Percentiles rank a stretch among this genome's conserved stretches.
These are phyloP conservation scores for Colletotrichum sansevieriae DNA, from an alignment of 2,329 filamentous ascomycete species.

Conservation along the genomic window DNA sequence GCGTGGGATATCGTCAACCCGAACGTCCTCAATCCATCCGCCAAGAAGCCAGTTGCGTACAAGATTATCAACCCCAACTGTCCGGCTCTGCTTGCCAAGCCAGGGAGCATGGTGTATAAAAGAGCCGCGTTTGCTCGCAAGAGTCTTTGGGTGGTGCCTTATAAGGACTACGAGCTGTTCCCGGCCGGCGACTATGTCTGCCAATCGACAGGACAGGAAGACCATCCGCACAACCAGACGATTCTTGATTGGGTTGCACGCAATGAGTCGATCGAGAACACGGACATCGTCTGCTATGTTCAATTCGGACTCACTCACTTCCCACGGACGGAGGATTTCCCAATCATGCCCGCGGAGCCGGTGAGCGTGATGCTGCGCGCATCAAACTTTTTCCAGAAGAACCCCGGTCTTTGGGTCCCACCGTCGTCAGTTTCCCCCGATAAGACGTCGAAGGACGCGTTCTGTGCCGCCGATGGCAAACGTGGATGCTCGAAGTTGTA, in stretches of 20 bases:
- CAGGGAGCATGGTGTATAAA: conserved; percentile 29
- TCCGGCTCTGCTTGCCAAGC: conserved; percentile 25
- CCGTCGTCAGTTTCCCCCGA: conserved; percentile 20
- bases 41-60: conserved; percentile 51
- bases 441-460: conserved; percentile 10
- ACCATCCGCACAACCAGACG: conserved; percentile 63
- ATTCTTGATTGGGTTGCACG: conserved; percentile 19
- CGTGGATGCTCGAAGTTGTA: background rate
- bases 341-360: conserved; percentile 70
- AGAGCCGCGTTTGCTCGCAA: conserved; percentile 30
- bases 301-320: conserved; percentile 70
- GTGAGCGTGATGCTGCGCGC: conserved; percentile 63
- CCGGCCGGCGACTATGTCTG: conserved; percentile 21
- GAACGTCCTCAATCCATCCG: conserved; percentile 62
- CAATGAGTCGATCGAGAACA: conserved; percentile 65
- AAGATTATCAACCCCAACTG: conserved; percentile 36
- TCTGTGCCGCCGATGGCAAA: background rate
- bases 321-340: conserved; percentile 68
- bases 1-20: conserved; percentile 59
- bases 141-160: conserved; percentile 16
- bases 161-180: conserved; percentile 23
- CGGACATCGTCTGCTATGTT: conserved; percentile 68
- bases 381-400: conserved; percentile 65
- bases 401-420: conserved; percentile 56
- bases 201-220: conserved; percentile 11